Conservation (phyloP, 139 green algal genomes). For the Zygnema circumcarinatum region DNA sequence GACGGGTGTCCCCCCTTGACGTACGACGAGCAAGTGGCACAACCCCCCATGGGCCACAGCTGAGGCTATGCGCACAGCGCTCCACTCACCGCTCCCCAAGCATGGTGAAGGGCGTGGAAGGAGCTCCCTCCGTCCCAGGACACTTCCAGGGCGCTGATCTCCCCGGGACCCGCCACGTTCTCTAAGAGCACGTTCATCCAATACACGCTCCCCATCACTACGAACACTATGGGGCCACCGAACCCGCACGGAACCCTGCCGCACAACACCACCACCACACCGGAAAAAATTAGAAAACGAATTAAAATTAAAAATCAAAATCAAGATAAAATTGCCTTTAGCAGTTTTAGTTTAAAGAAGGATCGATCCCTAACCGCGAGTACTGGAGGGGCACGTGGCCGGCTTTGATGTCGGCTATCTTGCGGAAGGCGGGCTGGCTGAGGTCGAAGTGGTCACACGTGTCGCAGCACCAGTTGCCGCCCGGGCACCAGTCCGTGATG, state of each 20-base stretch:
- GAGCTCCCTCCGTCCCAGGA: background rate
- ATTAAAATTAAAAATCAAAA: no score
- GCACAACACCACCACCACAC: no score
- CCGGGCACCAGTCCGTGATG: constrained; percentile 39
- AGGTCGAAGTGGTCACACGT: constrained; percentile 32
- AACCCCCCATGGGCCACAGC: background rate
- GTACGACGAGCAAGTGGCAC: background rate
- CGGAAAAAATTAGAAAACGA: no score
- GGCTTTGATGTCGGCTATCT: constrained; percentile 1
- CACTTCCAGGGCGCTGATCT: constrained; percentile 16
- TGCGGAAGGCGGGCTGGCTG: constrained; percentile 29
- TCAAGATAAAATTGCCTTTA: no score
- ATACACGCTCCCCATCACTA: constrained; percentile 2
- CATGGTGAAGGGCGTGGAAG: background rate
- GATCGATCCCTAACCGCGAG: constrained; percentile 10
- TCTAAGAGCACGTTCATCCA: constrained; percentile 40
- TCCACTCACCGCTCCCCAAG: constrained; percentile 26
- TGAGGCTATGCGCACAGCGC: background rate
- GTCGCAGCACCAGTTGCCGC: constrained; percentile 29
- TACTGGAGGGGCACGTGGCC: constrained; percentile 18
- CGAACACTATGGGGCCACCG: background rate
- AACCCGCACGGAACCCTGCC: constrained; percentile 32
- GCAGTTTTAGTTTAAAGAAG: no score
- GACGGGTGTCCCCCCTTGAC: background rate
- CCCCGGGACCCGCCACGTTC: constrained; percentile 33